These are phyloP conservation scores for Clonostachys sp. DNA, from an alignment of 2,329 filamentous ascomycete species.

Conservation along the genomic window DNA sequence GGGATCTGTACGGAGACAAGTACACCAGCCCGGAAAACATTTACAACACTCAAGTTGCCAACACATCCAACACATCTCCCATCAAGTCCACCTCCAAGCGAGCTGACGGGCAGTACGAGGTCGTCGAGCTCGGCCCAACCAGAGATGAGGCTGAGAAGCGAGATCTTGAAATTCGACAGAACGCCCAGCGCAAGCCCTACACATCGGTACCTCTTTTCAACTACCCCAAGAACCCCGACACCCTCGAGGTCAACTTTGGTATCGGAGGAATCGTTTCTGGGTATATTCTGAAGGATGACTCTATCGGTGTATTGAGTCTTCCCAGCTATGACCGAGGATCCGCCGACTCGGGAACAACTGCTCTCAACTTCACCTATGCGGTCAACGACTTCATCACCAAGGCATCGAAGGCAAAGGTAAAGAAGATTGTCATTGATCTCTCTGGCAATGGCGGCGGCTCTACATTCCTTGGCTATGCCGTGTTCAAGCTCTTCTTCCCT, in stretches of 20 bases:
- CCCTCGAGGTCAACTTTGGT: conserved; percentile 3
- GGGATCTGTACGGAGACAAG: too few relatives aligned
- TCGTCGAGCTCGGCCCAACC: too few relatives aligned
- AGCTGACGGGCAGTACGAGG: conserved; percentile 15
- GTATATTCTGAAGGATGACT: conserved; percentile 12
- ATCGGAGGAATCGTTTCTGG: conserved; percentile 2
- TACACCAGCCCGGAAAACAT: too few relatives aligned
- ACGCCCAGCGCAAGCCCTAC: too few relatives aligned
- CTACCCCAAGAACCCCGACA: neutral
- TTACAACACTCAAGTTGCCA: too few relatives aligned
- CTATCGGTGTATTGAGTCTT: neutral
- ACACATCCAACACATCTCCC: too few relatives aligned
- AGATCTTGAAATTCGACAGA: too few relatives aligned
- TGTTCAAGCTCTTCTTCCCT: conserved; percentile 37
- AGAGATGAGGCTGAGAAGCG: too few relatives aligned
- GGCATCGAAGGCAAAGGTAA: conserved; percentile 37
- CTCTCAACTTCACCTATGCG: too few relatives aligned
- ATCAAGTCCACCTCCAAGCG: neutral
- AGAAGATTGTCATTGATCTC: conserved; percentile 60
- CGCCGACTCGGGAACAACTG: too few relatives aligned
- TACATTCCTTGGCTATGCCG: conserved; percentile 36
- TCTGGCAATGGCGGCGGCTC: conserved; percentile 55
- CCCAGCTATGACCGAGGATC: conserved; percentile 10
- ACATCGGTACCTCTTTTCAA: neutral
- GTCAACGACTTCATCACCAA: too few relatives aligned